Percentiles rank a stretch among this genome's conserved stretches.
phyloP scores from a whole-genome alignment of 2,329 filamentous ascomycete species.

The Emergomyces orientalis region DNA sequence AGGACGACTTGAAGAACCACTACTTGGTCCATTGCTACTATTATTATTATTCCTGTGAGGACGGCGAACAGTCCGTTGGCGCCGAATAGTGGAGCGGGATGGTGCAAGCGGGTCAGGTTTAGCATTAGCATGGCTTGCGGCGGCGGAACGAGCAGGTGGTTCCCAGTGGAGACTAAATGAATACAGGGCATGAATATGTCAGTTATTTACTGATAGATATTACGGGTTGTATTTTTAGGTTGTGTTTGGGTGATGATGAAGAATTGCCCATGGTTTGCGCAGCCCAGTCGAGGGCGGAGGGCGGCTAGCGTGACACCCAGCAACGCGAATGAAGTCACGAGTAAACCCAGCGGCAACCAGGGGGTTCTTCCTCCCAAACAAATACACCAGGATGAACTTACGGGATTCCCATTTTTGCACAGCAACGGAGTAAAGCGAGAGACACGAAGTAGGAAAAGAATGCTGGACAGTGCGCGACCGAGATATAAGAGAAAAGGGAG shows the following conservation, averaged over 20 bases:
- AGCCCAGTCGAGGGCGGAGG: background rate
- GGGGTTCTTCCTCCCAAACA: too few species aligned
- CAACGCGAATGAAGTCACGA: conserved; percentile 12
- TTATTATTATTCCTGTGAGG: conserved; percentile 2
- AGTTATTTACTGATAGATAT: background rate
- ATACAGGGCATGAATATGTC: background rate
- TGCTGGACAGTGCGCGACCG: background rate
- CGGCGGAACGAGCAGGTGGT: conserved; percentile 25
- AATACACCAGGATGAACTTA: conserved; percentile 9
- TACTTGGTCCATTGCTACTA: background rate
- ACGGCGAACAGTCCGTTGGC: conserved; percentile 29
- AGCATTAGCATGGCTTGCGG: conserved; percentile 27
- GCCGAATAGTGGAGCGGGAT: conserved; percentile 50
- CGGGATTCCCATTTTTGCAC: conserved; percentile 10
- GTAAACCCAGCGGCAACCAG: conserved; percentile 13
- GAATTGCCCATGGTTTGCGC: background rate
- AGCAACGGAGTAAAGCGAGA: conserved; percentile 6
- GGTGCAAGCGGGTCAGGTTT: conserved; percentile 46
- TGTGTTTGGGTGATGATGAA: background rate
- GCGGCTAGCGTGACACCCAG: background rate
- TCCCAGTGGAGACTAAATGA: conserved; percentile 8
- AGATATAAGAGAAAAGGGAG: background rate
- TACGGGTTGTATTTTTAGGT: background rate
- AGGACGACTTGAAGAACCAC: conserved; percentile 21
- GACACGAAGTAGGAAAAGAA: conserved; percentile 8